These are phyloP conservation scores for Leucaena leucocephala DNA, from an alignment of 306 rosid species.

Conservation along the genomic window DNA sequence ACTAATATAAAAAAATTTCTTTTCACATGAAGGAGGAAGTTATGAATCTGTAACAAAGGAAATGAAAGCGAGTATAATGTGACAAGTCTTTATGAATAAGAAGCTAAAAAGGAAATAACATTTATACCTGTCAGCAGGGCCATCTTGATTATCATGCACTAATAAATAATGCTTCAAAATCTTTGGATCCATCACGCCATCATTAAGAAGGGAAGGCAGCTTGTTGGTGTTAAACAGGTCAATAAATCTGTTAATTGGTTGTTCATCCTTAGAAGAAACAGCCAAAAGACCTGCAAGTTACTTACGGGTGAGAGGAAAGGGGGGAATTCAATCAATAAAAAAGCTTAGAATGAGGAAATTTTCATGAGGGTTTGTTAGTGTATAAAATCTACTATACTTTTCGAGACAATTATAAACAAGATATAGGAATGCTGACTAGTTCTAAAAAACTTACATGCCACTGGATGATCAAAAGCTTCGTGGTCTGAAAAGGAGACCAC, in stretches of 20 bases:
- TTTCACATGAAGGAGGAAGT: constrained; percentile 8
- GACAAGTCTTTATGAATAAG: constrained; percentile 22
- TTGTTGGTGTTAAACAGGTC: constrained; percentile 77
- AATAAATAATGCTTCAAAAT: constrained; percentile 87
- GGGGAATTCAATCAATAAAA: constrained; percentile 27
- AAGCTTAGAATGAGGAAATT: constrained; percentile 22
- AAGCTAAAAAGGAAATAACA: constrained; percentile 26
- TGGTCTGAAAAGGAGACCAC: constrained; percentile 90
- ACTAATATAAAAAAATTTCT: constrained; percentile 16
- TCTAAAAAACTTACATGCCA: constrained; percentile 78
- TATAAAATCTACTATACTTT: constrained; percentile 14
- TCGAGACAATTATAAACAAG: constrained; percentile 26
- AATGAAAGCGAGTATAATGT: background rate
- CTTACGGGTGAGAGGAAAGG: constrained; percentile 27
- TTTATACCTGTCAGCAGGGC: constrained; percentile 70
- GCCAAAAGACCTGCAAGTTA: constrained; percentile 79
- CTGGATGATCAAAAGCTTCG: constrained; percentile 99
- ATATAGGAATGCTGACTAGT: constrained; percentile 29
- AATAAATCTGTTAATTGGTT: constrained; percentile 77
- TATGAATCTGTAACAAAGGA: background rate
- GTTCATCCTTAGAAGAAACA: constrained; percentile 92
- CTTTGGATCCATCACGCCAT: constrained; percentile 92
- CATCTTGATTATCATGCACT: constrained; percentile 93
- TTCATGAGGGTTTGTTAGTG: background rate
- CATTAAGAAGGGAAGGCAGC: constrained; percentile 84